Evolutionary conservation across 768 basidiomycete genomes (phyloP), one percentile per base, ranked within the genome.

Genomic region (Collybiopsis luxurians): DNA sequence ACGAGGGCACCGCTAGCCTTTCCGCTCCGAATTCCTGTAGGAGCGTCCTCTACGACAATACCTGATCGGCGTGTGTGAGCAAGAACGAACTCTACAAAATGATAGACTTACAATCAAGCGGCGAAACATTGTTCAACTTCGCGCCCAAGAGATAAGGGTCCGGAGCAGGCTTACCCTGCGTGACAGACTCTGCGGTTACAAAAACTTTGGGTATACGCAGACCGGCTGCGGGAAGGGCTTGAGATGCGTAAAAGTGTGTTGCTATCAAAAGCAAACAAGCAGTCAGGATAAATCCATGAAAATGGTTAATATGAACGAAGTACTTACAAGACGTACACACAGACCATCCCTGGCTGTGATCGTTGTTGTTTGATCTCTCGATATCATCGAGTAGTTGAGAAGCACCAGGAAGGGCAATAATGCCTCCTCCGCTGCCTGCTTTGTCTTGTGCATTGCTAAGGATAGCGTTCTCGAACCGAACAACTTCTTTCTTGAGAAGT

Each of bases 91-190:
- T 23, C 38, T 2, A 42, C 4, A 17, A 11, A 46, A 24, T 12
- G 31, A 10, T 61, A 34, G 31, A 64, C 69, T 49, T 51, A 71
- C 79, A 82, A 38, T 73, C 70, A 24, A 67, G 59, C 13, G 79
- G 71, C 24, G 72, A 69, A 13, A 79, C 74, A 7, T 73, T 71
- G 36, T 80, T 76, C 44, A 68, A 69, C 61, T 79, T 71, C 9
- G 87, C 85, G 3, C 87, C 87, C 15, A 79, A 72, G 26, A 89
- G 67, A 69, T 88, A 90, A 13, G 87, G 87, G 58, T 87, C 86
- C 2, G 87, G 86, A 76, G 67, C 68, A 17, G 87, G 87, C 69
- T 89, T 89, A 39, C 87, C 87, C 47, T 78, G 68, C 36, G 63
- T 65, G 6, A 86, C 84, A 44, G 84, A 79, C 59, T 86, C 79